Evolutionary conservation across 2,329 filamentous ascomycete species (phyloP), one percentile per base, ranked within the genome.

Genomic region (Diaporthe velutina): DNA sequence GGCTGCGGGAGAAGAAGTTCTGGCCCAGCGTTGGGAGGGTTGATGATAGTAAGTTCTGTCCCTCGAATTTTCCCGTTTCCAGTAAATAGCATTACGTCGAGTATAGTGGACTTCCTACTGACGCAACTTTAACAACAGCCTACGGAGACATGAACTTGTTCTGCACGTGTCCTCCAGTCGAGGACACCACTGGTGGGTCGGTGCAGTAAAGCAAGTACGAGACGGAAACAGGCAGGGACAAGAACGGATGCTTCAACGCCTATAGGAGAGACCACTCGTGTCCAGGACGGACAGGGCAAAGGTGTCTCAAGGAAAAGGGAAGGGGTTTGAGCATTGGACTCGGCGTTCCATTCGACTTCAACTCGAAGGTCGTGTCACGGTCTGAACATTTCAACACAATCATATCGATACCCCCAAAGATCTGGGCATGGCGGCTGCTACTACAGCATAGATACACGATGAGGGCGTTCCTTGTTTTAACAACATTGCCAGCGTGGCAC

Each of bases 1-100:
- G 91, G 85, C 85, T 98, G 76, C 90, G 91, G 83, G 94, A 98
- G 90, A 98, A 97, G 93, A 98, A 98, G 88, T 98, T 98, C 86
- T 98, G 96, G 96, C 96, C 96, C 0, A 92, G 88, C 48, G 95
- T 98, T 19, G 95, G 93, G 9, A 90, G 96, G 82, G 88, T 98
- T 28, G 94, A 98, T 82, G 96, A 98, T 87, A 90, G 94, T 96
- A 84, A 88, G 93, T 88, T 68, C 25, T 61, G 30, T 28, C 25
- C 40, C n/a, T 7, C 9, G 17, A 28, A 45, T 38, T 28, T 19
- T 72, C 71, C 22, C 35, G 8, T 42, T 5, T 13, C 4, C 19
- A 57, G n/a, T 28, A 13, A 58, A 45, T 30, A 45, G 38, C 25
- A 45, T 9, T n/a, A 33, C 4, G 6, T 17, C 5, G 30, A n/a